Evolutionary conservation across 768 basidiomycete genomes (phyloP), one percentile per base, ranked within the genome.

Genomic region (Phaeotremella fagi): DNA sequence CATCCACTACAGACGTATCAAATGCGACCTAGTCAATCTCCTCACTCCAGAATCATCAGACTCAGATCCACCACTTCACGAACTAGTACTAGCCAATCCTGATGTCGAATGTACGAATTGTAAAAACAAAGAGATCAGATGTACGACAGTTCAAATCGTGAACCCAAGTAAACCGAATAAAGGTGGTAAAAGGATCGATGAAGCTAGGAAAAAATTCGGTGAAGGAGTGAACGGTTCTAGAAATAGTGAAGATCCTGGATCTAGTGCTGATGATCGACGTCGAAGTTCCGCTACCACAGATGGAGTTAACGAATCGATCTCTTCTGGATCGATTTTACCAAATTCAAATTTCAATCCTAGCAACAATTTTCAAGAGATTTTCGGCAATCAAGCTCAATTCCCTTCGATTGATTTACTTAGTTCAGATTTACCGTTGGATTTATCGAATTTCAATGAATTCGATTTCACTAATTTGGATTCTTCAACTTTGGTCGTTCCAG

Each of bases 121-220:
- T 48, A 50, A 45, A 23, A 60, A 42, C n/a, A 66, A 66, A 28
- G 61, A 57, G 18, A 27, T 66, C 31, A 62, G 47, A 41, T 66
- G 64, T 29, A 60, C 61, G 3, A 60, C 57, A 1, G 35, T 60
- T 4, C 54, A 55, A 27, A 66, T 66, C 20, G 33, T 57, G 27
- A 62, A 66, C 26, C 64, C 64, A 16, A 60, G 36, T 20, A 62
- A 52, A 48, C 60, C 64, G 22, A 66, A 66, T 23, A 66, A 66
- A 43, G 61, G 64, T 5, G 64, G 64, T 4, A 59, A 48, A 41
- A 50, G 64, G 55, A 66, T 66, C 6, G 64, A 62, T 20, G 60
- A 66, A 33, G 64, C 64, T 2, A 52, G 48, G 25, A 50, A 42
- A 41, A 50, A 33, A 29, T 66, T 59, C 38, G 64, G 64, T 3